Percentiles rank a stretch among this genome's conserved stretches.
These are phyloP conservation scores for Boletus hoseneyae DNA, from an alignment of 1,284 basidiomycete genomes.

Conservation along the genomic window DNA sequence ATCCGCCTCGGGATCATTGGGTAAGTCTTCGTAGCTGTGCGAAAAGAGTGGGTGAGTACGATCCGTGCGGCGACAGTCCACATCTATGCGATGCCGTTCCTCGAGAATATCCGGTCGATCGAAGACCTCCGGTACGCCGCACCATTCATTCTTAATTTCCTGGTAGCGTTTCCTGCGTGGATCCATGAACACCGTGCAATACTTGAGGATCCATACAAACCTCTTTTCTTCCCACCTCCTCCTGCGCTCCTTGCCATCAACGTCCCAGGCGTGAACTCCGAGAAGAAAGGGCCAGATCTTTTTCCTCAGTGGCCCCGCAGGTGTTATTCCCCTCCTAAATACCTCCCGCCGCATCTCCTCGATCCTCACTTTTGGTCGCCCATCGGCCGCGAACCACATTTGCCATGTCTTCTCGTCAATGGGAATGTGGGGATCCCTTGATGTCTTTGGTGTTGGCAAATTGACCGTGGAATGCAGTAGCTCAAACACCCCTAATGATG, in stretches of 20 bases:
- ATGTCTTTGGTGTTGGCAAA: conserved; percentile 71
- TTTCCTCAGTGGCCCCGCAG: conserved; percentile 53
- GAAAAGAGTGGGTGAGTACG: conserved; percentile 86
- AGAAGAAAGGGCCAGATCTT: conserved; percentile 90
- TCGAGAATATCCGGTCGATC: conserved; percentile 76
- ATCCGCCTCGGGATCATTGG: conserved; percentile 46
- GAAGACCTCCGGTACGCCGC: conserved; percentile 75
- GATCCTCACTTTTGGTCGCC: conserved; percentile 59
- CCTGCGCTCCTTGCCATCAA: conserved; percentile 52
- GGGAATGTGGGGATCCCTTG: conserved; percentile 69
- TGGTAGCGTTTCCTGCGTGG: conserved; percentile 62
- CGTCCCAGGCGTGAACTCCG: conserved; percentile 80
- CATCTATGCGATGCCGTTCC: conserved; percentile 87
- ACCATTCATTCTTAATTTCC: conserved; percentile 75
- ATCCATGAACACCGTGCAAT: conserved; percentile 16
- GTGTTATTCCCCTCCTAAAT: conserved; percentile 68
- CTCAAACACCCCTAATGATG: conserved; percentile 85
- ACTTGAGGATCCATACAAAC: conserved; percentile 38
- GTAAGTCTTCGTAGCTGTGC: conserved; percentile 36
- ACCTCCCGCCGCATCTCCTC: conserved; percentile 74
- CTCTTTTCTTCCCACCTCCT: conserved; percentile 60
- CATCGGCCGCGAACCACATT: conserved; percentile 70
- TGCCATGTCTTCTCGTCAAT: conserved; percentile 68
- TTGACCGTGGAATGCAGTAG: conserved; percentile 76
- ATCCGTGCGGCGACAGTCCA: conserved; percentile 97